Evolutionary conservation across 73 alveolate species (phyloP).

Genomic region (Diophrys sp.): DNA sequence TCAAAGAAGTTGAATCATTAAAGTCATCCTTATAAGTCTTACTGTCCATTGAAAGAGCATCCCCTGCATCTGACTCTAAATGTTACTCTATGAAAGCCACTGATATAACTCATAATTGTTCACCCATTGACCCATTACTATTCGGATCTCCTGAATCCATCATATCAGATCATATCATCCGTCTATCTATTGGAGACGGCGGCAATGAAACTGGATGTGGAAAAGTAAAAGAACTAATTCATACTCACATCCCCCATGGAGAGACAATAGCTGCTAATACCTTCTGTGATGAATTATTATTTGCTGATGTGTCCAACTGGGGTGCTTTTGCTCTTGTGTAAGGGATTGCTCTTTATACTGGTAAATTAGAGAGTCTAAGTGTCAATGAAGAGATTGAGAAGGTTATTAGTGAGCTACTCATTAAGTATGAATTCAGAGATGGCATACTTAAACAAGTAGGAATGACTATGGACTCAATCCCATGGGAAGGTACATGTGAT

Average conservation of each 20-base stretch:
- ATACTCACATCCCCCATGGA: constrained; percentile 52
- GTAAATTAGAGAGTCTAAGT: constrained; percentile 9
- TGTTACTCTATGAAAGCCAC: constrained; percentile 44
- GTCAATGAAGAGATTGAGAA: constrained; percentile 11
- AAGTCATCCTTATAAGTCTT: no score
- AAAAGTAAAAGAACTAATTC: constrained; percentile 55
- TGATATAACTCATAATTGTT: constrained; percentile 13
- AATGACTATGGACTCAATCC: constrained; percentile 18
- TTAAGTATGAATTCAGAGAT: constrained; percentile 15
- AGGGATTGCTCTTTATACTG: not conserved
- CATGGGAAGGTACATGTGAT: constrained; percentile 23
- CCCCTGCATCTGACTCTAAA: constrained; percentile 10
- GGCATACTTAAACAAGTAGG: constrained; percentile 27
- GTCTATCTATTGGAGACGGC: constrained; percentile 72
- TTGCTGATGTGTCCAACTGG: constrained; percentile 68
- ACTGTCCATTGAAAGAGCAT: constrained; percentile 54
- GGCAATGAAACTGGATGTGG: constrained; percentile 86
- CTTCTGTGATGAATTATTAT: constrained; percentile 49
- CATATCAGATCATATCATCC: not conserved
- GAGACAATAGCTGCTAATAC: constrained; percentile 64
- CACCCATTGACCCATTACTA: constrained; percentile 4
- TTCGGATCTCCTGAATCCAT: constrained; percentile 1
- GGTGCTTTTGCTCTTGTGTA: constrained; percentile 62
- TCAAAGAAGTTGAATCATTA: no score
- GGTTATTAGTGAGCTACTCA: not conserved